Percentiles rank a stretch among this genome's conserved stretches.
Evolutionary conservation across 805 yeast species (phyloP).

Genomic region (Saturnispora bothae): DNA sequence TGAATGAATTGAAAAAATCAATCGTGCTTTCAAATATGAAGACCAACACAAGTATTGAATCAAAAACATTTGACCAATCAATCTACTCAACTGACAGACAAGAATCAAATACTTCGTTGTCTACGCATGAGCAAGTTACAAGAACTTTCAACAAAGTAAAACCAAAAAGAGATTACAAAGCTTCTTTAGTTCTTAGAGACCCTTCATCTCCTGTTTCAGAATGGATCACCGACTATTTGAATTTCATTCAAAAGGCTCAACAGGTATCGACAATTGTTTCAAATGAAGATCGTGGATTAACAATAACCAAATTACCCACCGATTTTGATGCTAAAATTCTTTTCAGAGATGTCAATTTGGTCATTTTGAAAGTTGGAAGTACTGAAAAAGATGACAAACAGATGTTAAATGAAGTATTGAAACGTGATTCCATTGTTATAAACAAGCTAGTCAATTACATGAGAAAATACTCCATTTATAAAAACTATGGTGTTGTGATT

Average conservation of each 20-base stretch:
- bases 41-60: background rate
- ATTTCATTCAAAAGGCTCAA: slow-evolving; percentile 1
- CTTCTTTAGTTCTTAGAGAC: slow-evolving; percentile 30
- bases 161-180: slow-evolving; percentile 2
- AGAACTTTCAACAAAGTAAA: slow-evolving; percentile 4
- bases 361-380: slow-evolving; percentile 46
- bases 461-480: slow-evolving; percentile 1
- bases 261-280: background rate
- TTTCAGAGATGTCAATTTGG: slow-evolving; percentile 31
- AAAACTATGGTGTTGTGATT: slow-evolving; percentile 10
- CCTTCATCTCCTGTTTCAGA: slow-evolving; percentile 21
- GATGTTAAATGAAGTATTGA: slow-evolving; percentile 3
- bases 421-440: slow-evolving; percentile 9
- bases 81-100: background rate
- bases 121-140: background rate
- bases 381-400: slow-evolving; percentile 8
- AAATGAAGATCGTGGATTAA: slow-evolving; percentile 15
- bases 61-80: too few species aligned
- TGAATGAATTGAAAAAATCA: slow-evolving; percentile 18
- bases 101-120: background rate
- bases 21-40: background rate
- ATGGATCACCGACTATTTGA: slow-evolving; percentile 16
- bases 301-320: slow-evolving; percentile 34
- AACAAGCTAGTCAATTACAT: slow-evolving; percentile 8
- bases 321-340: slow-evolving; percentile 27